phyloP scores from a whole-genome alignment of 2,329 filamentous ascomycete species.

The Didymella arachidicola region DNA sequence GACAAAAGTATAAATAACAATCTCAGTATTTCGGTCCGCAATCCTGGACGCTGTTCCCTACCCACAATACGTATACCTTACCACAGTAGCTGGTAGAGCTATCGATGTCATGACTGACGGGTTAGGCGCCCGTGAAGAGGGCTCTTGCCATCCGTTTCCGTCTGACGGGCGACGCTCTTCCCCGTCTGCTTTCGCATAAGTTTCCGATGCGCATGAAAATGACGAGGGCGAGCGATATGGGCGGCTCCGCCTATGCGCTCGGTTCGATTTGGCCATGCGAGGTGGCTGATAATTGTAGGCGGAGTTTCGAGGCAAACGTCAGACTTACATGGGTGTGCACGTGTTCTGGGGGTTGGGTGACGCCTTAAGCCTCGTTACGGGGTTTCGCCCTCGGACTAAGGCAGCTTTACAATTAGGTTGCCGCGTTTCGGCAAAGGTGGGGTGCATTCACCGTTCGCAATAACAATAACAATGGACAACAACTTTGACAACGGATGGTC shows the following conservation, averaged over 20 bases:
- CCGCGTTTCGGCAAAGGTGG: conserved; percentile 4
- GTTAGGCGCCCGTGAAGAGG: neutral
- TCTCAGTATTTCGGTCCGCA: no score
- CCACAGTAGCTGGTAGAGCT: no score
- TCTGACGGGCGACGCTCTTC: neutral
- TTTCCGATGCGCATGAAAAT: no score
- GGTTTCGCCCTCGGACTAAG: conserved; percentile 2
- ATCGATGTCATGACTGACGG: neutral
- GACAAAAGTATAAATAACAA: no score
- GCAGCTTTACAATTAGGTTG: conserved; percentile 4
- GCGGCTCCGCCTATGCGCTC: conserved; percentile 1
- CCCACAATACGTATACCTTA: no score
- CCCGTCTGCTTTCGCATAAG: neutral
- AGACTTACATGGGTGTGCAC: neutral
- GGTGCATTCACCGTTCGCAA: neutral
- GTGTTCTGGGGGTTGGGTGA: neutral
- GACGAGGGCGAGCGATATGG: neutral
- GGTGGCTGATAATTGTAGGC: neutral
- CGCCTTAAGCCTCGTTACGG: conserved; percentile 12
- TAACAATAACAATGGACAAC: neutral
- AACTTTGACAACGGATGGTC: neutral
- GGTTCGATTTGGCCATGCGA: neutral
- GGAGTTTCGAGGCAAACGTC: neutral
- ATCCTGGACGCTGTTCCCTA: no score
- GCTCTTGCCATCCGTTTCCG: neutral